A percentile compares a stretch with the other conserved stretches of the same genome.
Conservation (phyloP, 1,284 basidiomycete species). For the Coniophora puteana region DNA sequence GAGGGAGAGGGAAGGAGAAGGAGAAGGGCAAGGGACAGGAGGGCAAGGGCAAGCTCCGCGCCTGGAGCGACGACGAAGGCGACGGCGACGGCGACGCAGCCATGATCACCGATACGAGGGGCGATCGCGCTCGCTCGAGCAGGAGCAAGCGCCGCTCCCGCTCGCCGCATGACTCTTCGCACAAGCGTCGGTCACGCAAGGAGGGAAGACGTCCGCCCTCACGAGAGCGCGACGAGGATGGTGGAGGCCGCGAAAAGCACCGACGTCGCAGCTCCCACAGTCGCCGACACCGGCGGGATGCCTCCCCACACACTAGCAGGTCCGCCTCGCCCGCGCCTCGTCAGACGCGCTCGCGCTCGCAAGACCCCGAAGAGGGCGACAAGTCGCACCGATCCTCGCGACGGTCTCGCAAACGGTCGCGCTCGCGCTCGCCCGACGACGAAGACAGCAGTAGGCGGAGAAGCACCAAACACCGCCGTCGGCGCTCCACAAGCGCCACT, state of each 20-base stretch:
- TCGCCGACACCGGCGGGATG: slow-evolving; percentile 5
- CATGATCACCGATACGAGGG: too few species aligned
- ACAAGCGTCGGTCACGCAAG: too few species aligned
- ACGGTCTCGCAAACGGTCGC: slow-evolving; percentile 11
- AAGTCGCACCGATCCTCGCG: background rate
- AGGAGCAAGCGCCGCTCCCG: slow-evolving; percentile 18
- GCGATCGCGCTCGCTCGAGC: slow-evolving; percentile 14
- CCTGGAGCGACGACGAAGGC: too few species aligned
- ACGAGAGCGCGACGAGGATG: too few species aligned
- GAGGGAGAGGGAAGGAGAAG: slow-evolving; percentile 15
- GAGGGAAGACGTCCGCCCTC: too few species aligned
- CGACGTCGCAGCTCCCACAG: slow-evolving; percentile 5
- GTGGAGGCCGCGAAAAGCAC: too few species aligned
- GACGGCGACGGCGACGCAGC: too few species aligned
- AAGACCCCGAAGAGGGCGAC: slow-evolving; percentile 4
- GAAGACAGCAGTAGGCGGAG: slow-evolving; percentile 8
- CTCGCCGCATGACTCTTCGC: slow-evolving; percentile 14
- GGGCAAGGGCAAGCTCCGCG: too few species aligned
- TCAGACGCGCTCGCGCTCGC: slow-evolving; percentile 13
- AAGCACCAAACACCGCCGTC: slow-evolving; percentile 6
- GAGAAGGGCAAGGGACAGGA: too few species aligned
- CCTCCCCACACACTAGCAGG: background rate
- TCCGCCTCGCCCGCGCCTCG: too few species aligned
- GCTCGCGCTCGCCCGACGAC: slow-evolving; percentile 14
- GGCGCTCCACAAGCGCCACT: too few species aligned